Conservation (phyloP, 2,329 filamentous ascomycete genomes). For the Stemphylium lycopersici region DNA sequence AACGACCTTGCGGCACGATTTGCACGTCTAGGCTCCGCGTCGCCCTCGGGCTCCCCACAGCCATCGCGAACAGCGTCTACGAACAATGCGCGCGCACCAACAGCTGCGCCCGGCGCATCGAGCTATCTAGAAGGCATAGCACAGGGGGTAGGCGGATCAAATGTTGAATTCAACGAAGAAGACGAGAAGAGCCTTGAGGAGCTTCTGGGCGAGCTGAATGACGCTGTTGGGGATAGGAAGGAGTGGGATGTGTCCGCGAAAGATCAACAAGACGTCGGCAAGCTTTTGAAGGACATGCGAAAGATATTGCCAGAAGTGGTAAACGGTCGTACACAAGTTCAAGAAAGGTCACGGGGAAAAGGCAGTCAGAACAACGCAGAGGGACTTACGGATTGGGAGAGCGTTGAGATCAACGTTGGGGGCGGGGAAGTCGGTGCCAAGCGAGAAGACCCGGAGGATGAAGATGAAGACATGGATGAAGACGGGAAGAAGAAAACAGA, state of each 20-base stretch:
- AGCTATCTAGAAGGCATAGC: slow-evolving; percentile 43
- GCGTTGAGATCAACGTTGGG: slow-evolving; percentile 40
- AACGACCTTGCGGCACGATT: slow-evolving; percentile 49
- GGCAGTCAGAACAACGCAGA: slow-evolving; percentile 13
- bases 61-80: slow-evolving; percentile 29
- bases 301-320: slow-evolving; percentile 47
- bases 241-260: slow-evolving; percentile 50
- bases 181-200: slow-evolving; percentile 57
- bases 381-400: slow-evolving; percentile 40
- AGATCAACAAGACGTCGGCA: slow-evolving; percentile 51
- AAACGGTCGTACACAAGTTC: slow-evolving; percentile 17
- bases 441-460: slow-evolving; percentile 24
- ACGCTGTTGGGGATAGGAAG: slow-evolving; percentile 35
- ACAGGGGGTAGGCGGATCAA: slow-evolving; percentile 33
- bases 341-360: background rate
- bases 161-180: slow-evolving; percentile 42
- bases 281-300: slow-evolving; percentile 51
- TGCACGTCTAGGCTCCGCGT: slow-evolving; percentile 41
- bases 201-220: slow-evolving; percentile 51
- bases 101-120: slow-evolving; percentile 41
- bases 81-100: slow-evolving; percentile 25
- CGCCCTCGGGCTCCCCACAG: slow-evolving; percentile 36
- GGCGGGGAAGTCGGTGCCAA: slow-evolving; percentile 27
- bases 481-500: slow-evolving; percentile 36
- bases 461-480: slow-evolving; percentile 20